Percentiles rank a stretch among this genome's conserved stretches.
These are phyloP conservation scores for Candida maesae DNA, from an alignment of 805 yeast genomes.

Conservation along the genomic window DNA sequence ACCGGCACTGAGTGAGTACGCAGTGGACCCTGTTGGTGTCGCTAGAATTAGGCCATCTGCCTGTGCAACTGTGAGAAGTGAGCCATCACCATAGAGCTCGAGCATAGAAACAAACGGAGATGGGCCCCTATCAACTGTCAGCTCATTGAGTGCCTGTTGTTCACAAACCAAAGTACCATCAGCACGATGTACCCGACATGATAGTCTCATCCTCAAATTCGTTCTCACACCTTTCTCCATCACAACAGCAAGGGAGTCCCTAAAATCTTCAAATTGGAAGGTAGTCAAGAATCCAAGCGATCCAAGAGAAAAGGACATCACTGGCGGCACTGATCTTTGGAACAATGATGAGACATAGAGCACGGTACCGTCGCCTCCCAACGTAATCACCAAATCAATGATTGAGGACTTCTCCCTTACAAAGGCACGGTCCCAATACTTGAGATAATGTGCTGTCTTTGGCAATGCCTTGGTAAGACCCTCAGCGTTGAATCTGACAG, in stretches of 20 bases:
- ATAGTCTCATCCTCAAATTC: conserved; percentile 81
- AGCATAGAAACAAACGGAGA: conserved; percentile 87
- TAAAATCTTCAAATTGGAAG: conserved; percentile 72
- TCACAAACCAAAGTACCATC: conserved; percentile 40
- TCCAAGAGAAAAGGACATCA: conserved; percentile 83
- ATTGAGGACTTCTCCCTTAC: conserved; percentile 40
- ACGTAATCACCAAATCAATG: conserved; percentile 76
- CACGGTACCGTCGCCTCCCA: conserved; percentile 98
- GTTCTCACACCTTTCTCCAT: conserved; percentile 70
- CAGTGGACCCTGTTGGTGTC: conserved; percentile 96
- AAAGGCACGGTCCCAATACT: conserved; percentile 67
- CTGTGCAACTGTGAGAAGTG: conserved; percentile 81
- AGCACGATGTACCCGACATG: conserved; percentile 65
- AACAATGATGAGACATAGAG: conserved; percentile 83
- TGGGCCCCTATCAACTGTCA: conserved; percentile 92
- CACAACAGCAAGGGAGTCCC: conserved; percentile 51
- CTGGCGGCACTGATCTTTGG: conserved; percentile 86
- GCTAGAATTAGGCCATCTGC: conserved; percentile 93
- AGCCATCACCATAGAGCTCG: conserved; percentile 85
- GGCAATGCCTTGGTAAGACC: conserved; percentile 49
- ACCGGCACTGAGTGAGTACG: conserved; percentile 92
- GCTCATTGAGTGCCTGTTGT: conserved; percentile 81
- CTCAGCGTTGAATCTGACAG: conserved; percentile 58
- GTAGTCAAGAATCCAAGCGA: conserved; percentile 91
- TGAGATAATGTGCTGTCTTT: conserved; percentile 41